Evolutionary conservation across 768 basidiomycete species (phyloP), one percentile per base, ranked within the genome.

Genomic region (Boletus vinaceobasis): DNA sequence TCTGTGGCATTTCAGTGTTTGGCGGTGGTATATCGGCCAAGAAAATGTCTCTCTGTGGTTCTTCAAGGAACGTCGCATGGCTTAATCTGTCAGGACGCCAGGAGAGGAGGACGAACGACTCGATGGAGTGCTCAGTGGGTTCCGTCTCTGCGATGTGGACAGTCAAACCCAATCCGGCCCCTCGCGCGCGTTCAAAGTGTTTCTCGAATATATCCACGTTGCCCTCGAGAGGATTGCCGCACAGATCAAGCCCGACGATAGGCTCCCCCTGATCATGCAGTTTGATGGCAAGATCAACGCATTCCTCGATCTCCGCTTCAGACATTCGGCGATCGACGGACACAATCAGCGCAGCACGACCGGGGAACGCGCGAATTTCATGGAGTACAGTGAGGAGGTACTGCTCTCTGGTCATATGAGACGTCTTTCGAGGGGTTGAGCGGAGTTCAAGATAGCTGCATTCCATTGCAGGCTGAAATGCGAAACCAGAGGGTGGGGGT

Each of bases 61-160:
- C 80, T 2, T 81, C 79, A 54, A 94, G 77, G 70, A 88, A 92
- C 0, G 91, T 93, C 3, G 88, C 91, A 56, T 93, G 91, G 0
- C 91, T 88, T 0, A 93, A 73, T 40, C 91, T 75, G 48, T 85
- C 76, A 0, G 90, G 90, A 21, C 71, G 67, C 67, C 78, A 85
- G 1, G 81, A 80, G 0, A 93, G 77, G 13, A 93, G 72, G 36
- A 72, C 65, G 9, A 79, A 68, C 1, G 86, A 86, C 56, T 93
- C 91, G 48, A 75, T 72, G 4, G 75, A 7, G 82, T 70, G 64
- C 82, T 83, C 27, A 70, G 62, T 8, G 53, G 52, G 0, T 79
- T 83, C 85, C 84, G 87, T 88, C 79, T 94, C 91, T 2, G 91
- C 89, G 48, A 93, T 85, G 68, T 93, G 91, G 36, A 93, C 66